phyloP scores from a whole-genome alignment of 2,329 filamentous ascomycete genomes.

The Rutstroemia sp. region DNA sequence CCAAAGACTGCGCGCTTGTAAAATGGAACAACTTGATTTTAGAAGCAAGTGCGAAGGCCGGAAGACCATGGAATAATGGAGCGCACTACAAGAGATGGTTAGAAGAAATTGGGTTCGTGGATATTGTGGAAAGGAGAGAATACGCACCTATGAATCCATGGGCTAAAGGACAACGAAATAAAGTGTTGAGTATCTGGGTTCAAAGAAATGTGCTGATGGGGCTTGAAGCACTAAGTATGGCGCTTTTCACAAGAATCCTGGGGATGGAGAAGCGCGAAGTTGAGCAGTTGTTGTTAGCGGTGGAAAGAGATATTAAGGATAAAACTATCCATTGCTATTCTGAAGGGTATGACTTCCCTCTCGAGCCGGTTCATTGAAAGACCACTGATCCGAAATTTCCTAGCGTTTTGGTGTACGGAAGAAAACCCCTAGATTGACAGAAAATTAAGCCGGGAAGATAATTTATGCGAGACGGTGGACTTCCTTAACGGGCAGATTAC shows the following conservation, averaged over 20 bases:
- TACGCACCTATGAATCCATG: constrained; percentile 23
- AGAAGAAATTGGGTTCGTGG: constrained; percentile 21
- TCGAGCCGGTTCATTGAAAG: too few relatives aligned
- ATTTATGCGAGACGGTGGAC: not conserved
- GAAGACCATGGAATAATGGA: constrained; percentile 21
- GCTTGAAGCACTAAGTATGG: constrained; percentile 15
- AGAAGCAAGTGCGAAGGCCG: constrained; percentile 12
- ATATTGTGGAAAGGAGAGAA: constrained; percentile 23
- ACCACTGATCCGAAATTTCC: not conserved
- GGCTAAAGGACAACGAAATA: constrained; percentile 23
- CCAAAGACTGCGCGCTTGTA: not conserved
- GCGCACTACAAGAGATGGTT: constrained; percentile 23
- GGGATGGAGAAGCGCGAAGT: constrained; percentile 23
- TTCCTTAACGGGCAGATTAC: not conserved
- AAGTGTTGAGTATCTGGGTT: constrained; percentile 18
- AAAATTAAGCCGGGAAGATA: not conserved
- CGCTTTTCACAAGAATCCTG: constrained; percentile 20
- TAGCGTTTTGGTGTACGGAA: constrained; percentile 2
- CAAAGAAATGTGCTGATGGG: constrained; percentile 18
- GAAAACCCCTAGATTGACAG: not conserved
- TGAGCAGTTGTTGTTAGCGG: constrained; percentile 18
- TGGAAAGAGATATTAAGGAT: constrained; percentile 13
- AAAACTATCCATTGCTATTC: constrained; percentile 12
- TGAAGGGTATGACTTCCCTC: not conserved
- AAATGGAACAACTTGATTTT: constrained; percentile 6